phyloP scores from a whole-genome alignment of 768 basidiomycete species.

The Leccinum aurantiacum region DNA sequence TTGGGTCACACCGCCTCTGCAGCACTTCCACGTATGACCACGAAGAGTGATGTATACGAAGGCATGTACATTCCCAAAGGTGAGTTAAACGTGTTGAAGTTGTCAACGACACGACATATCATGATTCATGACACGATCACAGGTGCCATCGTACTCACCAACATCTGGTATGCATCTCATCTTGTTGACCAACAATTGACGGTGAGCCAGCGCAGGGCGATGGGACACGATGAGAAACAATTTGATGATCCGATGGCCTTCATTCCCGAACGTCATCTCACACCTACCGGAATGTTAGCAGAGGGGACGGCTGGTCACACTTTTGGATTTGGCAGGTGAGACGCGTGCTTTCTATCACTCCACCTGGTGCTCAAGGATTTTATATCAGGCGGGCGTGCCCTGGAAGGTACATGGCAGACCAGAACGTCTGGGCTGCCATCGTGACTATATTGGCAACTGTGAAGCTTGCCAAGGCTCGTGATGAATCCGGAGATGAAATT shows the following conservation, averaged over 20 bases:
- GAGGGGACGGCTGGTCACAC: background rate
- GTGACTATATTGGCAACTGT: slow-evolving; percentile 33
- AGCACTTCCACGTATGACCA: slow-evolving; percentile 27
- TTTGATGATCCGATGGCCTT: slow-evolving; percentile 55
- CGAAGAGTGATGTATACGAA: slow-evolving; percentile 24
- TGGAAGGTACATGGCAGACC: slow-evolving; percentile 34
- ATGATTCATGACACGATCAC: background rate
- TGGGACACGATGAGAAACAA: slow-evolving; percentile 47
- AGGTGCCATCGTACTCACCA: slow-evolving; percentile 26
- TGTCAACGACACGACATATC: background rate
- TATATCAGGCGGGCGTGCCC: slow-evolving; percentile 31
- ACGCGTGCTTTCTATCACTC: background rate
- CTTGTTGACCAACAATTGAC: background rate
- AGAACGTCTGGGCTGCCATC: slow-evolving; percentile 34
- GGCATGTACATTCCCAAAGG: slow-evolving; percentile 33
- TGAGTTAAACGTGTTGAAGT: slow-evolving; percentile 3
- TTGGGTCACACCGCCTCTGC: background rate
- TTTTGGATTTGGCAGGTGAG: slow-evolving; percentile 32
- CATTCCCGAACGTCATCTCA: slow-evolving; percentile 59
- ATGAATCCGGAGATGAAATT: slow-evolving; percentile 33
- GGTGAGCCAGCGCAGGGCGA: slow-evolving; percentile 34
- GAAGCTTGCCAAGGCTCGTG: slow-evolving; percentile 26
- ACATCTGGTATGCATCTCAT: slow-evolving; percentile 22
- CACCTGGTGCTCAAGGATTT: background rate
- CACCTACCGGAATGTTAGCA: slow-evolving; percentile 9